Percentiles rank a stretch among this genome's conserved stretches.
These are phyloP conservation scores for Phytophthora lateralis DNA, from an alignment of 352 stramenopile genomes.

Conservation along the genomic window DNA sequence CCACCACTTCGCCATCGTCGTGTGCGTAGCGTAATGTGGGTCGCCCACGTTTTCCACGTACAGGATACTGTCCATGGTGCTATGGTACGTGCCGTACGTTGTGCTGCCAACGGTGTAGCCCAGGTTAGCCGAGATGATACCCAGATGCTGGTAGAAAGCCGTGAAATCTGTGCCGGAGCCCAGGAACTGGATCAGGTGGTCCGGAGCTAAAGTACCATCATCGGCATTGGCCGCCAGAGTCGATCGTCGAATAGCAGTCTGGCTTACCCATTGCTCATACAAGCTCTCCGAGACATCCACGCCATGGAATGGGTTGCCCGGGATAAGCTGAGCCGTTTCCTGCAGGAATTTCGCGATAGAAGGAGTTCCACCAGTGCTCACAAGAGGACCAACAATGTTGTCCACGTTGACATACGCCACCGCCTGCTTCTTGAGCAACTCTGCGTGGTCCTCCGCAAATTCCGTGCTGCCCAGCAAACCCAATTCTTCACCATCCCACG, in stretches of 20 bases:
- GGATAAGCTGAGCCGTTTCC: slow-evolving; percentile 57
- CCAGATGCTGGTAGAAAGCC: slow-evolving; percentile 86
- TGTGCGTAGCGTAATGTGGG: slow-evolving; percentile 63
- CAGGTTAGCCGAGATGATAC: slow-evolving; percentile 71
- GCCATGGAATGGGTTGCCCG: slow-evolving; percentile 41
- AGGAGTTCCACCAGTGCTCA: slow-evolving; percentile 58
- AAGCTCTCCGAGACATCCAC: slow-evolving; percentile 31
- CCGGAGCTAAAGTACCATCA: slow-evolving; percentile 45
- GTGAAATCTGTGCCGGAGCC: slow-evolving; percentile 79
- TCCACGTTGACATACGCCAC: slow-evolving; percentile 89
- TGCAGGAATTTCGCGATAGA: slow-evolving; percentile 64
- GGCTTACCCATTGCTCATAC: slow-evolving; percentile 49
- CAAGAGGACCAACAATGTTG: slow-evolving; percentile 53
- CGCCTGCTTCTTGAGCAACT: slow-evolving; percentile 53
- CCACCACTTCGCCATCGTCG: slow-evolving; percentile 60
- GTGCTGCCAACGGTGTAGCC: slow-evolving; percentile 28
- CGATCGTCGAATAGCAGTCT: slow-evolving; percentile 24
- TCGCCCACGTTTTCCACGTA: slow-evolving; percentile 70
- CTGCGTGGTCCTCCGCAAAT: slow-evolving; percentile 63
- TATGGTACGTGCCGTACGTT: slow-evolving; percentile 84
- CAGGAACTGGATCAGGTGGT: slow-evolving; percentile 62
- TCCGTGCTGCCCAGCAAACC: slow-evolving; percentile 73
- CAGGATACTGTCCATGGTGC: slow-evolving; percentile 82
- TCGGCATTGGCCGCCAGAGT: slow-evolving; percentile 11
- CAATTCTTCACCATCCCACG: slow-evolving; percentile 89